Evolutionary conservation across 352 stramenopile genomes (phyloP), one percentile per base, ranked within the genome.

Genomic region (Pythium grandisporangium): DNA sequence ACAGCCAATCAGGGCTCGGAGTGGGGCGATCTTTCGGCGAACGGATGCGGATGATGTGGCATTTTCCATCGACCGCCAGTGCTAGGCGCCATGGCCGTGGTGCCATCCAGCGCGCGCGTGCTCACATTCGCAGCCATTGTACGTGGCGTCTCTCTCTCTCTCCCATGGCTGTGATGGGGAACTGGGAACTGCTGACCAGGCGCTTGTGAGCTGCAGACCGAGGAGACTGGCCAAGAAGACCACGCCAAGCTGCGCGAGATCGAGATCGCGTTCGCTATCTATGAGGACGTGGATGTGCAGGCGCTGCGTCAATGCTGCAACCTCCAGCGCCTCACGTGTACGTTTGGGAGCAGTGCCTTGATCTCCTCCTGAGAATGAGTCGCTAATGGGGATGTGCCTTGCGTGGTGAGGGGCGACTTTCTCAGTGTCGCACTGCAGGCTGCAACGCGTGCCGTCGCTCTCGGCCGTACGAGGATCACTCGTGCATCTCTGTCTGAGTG

Each of bases 261-360:
- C 38, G 79, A 95, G 58, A 61, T 94, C 27, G 92, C 94, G 51
- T 94, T 95, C 42, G 72, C 63, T 4, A 39, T 22, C 17, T 82
- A 80, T 13, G 50, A 77, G 24, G 58, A 62, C 14, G 55, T 92
- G 32, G 61, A 71, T 6, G 21, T 23, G 13, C 34, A 48, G 11
- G 69, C 69, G 14, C 30, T 91, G 13, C 61, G 49, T 6, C 58
- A 61, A 22, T 89, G 72, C 55, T 53, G 43, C 30, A 66, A 67
- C 26, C 59, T 89, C 16, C 55, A 61, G 10, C 65, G 52, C n/a
- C 48, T 89, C 37, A 78, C 72, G 3, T 45, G 77, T 83, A 52
- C 42, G 45, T 42, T 21, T 22, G 11, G 8, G 21, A 32, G 5
- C 21, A 39, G 16, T 16, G 7, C 5, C 3, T 13, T 17, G 8